Evolutionary conservation across 1,284 basidiomycete species (phyloP).

Genomic region (Omphalotus olearius): DNA sequence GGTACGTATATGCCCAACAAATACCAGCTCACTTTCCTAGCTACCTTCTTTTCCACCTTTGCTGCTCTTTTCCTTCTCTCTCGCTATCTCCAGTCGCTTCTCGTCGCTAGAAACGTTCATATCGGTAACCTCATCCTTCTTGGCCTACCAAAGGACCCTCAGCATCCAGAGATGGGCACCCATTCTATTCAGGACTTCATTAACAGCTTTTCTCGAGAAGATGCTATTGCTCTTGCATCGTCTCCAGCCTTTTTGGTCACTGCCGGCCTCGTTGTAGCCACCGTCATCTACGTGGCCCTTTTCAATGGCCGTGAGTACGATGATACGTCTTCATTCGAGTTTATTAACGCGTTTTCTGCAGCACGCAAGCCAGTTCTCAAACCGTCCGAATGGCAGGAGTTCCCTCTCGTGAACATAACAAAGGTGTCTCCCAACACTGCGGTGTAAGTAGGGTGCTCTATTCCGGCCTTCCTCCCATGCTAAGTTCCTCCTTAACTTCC

Average conservation of each 20-base stretch:
- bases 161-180: conserved; percentile 20
- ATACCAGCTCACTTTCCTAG: conserved; percentile 47
- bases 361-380: conserved; percentile 67
- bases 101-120: conserved; percentile 54
- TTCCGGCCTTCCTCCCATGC: background rate
- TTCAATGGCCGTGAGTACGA: conserved; percentile 27
- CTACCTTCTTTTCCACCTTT: conserved; percentile 47
- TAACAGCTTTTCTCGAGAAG: conserved; percentile 16
- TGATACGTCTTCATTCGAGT: conserved; percentile 1
- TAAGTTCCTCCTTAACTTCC: conserved; percentile 2
- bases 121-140: conserved; percentile 58
- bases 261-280: conserved; percentile 31
- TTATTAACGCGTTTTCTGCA: conserved; percentile 22
- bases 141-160: conserved; percentile 39
- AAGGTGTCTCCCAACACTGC: conserved; percentile 94
- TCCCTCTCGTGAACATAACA: conserved; percentile 79
- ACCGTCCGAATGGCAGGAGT: conserved; percentile 77
- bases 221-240: conserved; percentile 35
- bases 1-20: conserved; percentile 35
- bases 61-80: conserved; percentile 39
- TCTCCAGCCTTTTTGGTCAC: conserved; percentile 35
- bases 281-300: conserved; percentile 30
- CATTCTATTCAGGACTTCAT: conserved; percentile 20
- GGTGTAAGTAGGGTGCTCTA: conserved; percentile 48
- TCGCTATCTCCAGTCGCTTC: conserved; percentile 36